Percentiles rank a stretch among this genome's conserved stretches.
phyloP scores from a whole-genome alignment of 1,284 basidiomycete species.

The Xerocomus minutiporus region DNA sequence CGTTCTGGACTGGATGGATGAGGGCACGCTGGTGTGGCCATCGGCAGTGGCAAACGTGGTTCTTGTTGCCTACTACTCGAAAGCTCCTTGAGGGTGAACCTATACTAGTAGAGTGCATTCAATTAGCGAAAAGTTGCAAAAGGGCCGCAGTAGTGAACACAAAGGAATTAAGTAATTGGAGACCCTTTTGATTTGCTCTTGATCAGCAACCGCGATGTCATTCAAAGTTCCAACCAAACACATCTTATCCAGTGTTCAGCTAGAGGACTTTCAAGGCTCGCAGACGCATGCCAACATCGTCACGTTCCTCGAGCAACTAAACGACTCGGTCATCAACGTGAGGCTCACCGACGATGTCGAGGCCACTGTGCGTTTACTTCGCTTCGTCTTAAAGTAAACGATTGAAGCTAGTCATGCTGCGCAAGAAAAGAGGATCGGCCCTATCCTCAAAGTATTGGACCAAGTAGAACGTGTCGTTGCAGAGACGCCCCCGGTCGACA shows the following conservation, averaged over 20 bases:
- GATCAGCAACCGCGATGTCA: conserved; percentile 18
- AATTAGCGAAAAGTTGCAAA: too few relatives aligned
- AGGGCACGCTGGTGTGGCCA: too few relatives aligned
- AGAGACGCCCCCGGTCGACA: conserved; percentile 82
- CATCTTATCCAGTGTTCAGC: conserved; percentile 77
- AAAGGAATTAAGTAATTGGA: too few relatives aligned
- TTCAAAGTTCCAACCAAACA: conserved; percentile 56
- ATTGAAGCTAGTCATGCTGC: not conserved
- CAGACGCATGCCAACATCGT: conserved; percentile 69
- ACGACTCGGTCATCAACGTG: conserved; percentile 71
- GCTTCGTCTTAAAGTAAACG: conserved; percentile 1
- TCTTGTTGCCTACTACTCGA: too few relatives aligned
- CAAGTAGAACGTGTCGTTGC: conserved; percentile 64
- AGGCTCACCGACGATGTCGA: conserved; percentile 66
- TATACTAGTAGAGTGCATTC: too few relatives aligned
- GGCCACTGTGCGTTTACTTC: conserved; percentile 48
- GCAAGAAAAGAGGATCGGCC: conserved; percentile 52
- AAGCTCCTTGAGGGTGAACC: too few relatives aligned
- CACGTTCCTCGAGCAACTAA: conserved; percentile 72
- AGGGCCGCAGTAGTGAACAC: too few relatives aligned
- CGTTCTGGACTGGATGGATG: too few relatives aligned
- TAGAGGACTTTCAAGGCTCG: conserved; percentile 79
- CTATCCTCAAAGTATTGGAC: conserved; percentile 63
- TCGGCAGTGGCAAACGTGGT: too few relatives aligned
- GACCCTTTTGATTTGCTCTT: not conserved